Conservation (phyloP, 805 yeast species). For the Candida saitoana region DNA sequence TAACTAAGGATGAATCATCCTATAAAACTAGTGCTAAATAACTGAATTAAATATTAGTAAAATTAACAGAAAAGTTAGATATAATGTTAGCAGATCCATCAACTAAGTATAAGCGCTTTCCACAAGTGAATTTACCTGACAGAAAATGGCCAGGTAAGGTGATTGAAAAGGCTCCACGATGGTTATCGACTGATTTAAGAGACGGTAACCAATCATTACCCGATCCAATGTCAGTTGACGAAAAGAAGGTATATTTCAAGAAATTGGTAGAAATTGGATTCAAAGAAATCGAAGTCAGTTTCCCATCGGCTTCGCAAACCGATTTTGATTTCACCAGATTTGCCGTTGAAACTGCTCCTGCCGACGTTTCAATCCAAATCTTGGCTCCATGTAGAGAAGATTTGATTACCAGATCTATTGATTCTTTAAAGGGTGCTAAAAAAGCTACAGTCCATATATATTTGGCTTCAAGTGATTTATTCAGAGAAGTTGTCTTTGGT, state of each 20-base stretch:
- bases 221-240: constrained; percentile 81
- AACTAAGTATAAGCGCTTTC: constrained; percentile 56
- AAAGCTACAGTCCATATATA: constrained; percentile 73
- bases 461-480: constrained; percentile 71
- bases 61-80: constrained; percentile 12
- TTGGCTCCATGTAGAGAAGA: constrained; percentile 75
- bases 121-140: constrained; percentile 51
- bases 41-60: background rate
- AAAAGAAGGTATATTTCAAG: constrained; percentile 65
- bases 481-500: constrained; percentile 63
- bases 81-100: constrained; percentile 59
- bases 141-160: constrained; percentile 68
- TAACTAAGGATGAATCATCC: background rate
- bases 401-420: constrained; percentile 66
- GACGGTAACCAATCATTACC: constrained; percentile 85
- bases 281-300: constrained; percentile 80
- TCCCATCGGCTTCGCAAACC: constrained; percentile 75
- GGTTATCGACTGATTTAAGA: constrained; percentile 79
- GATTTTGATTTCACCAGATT: constrained; percentile 78
- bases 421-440: constrained; percentile 69
- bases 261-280: constrained; percentile 70
- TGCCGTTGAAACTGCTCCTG: constrained; percentile 71
- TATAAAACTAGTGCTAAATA: background rate
- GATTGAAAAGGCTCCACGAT: constrained; percentile 64
- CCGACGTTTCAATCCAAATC: constrained; percentile 73